A percentile compares a stretch with the other conserved stretches of the same genome.
Evolutionary conservation across 352 stramenopile genomes (phyloP).

Genomic region (Pythium angustatum): DNA sequence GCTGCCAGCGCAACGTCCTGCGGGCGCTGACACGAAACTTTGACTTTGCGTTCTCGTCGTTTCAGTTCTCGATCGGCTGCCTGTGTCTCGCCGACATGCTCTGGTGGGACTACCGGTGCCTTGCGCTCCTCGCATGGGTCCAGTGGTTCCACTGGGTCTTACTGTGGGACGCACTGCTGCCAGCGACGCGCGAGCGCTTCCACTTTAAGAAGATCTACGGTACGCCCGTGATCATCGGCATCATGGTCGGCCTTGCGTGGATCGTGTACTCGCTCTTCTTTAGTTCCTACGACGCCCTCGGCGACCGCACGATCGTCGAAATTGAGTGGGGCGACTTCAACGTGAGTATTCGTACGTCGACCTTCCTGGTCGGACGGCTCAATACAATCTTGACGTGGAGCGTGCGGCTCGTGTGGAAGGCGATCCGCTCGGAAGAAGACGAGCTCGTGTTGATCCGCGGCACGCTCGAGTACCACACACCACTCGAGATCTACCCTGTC

Average conservation of each 20-base stretch:
- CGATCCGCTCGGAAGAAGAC: conserved; percentile 11
- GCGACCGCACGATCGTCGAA: conserved; percentile 15
- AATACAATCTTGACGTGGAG: conserved; percentile 24
- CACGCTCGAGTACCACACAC: conserved; percentile 24
- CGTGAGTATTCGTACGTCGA: conserved; percentile 17
- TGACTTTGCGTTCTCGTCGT: conserved; percentile 26
- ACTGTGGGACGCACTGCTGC: conserved; percentile 23
- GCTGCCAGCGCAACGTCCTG: conserved; percentile 25
- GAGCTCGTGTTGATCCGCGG: conserved; percentile 25
- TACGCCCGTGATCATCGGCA: conserved; percentile 23
- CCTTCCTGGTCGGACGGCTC: conserved; percentile 18
- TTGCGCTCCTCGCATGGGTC: conserved; percentile 19
- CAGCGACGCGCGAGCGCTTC: conserved; percentile 16
- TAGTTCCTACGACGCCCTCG: conserved; percentile 21
- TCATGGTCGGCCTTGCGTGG: conserved; percentile 23
- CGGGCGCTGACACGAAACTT: conserved; percentile 20
- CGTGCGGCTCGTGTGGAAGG: conserved; percentile 21
- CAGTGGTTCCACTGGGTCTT: conserved; percentile 32
- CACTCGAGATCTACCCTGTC: conserved; percentile 20
- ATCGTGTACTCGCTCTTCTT: conserved; percentile 32
- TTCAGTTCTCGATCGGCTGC: conserved; percentile 19
- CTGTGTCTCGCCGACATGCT: conserved; percentile 28
- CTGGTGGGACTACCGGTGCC: conserved; percentile 26
- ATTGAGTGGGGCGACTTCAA: conserved; percentile 17
- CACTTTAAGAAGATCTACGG: conserved; percentile 25